Base-by-base conservation (phyloP, 208 protist species). In the Porcisia hertigi region DNA sequence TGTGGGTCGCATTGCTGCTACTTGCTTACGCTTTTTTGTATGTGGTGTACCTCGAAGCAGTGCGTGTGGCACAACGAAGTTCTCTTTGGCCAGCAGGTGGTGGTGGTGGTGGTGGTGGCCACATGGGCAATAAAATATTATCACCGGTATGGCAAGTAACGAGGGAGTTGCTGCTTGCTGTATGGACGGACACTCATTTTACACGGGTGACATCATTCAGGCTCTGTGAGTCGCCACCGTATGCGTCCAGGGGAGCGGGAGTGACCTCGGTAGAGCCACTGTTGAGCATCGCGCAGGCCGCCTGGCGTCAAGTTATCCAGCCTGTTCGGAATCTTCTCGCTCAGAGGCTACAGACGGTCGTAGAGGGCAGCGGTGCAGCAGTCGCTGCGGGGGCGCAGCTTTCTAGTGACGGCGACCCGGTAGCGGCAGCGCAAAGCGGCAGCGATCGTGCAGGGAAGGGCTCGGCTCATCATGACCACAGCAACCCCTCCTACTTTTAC, bases 1-100 rank as follows among this genome's bases (percentile, higher is more conserved):
- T 94, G 34, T 84, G 81, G 59, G 58, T 76, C 14, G 65, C 49
- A 41, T 18, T 71, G 52, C 47, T 83, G 36, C 82, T 58, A 52
- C 45, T 78, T 7, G 34, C 62, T 1, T 85, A 88, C 63, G 55
- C 80, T 0, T 63, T 69, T 1, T 53, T 83, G 12, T 82, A 66
- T 62, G 14, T 81, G 16, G 69, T 49, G 36, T 86, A 81, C 39
- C 59, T 39, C 41, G 23, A 58, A n/a, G 41, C 65, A n/a, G 57
- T 77, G 73, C 55, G 64, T 25, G 45, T 23, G 25, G 30, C 80
- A 11, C 71, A 59, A 18, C 25, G 34, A 57, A 20, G 65, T 25
- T 36, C 41, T 14, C 2, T 30, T 7, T 49, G 63, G 63, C 25
- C 63, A 49, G 63, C 63, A 14, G 23, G 25, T 18, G 25, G 41